Conservation (phyloP, 2,329 filamentous ascomycete species). For the Venturia effusa region DNA sequence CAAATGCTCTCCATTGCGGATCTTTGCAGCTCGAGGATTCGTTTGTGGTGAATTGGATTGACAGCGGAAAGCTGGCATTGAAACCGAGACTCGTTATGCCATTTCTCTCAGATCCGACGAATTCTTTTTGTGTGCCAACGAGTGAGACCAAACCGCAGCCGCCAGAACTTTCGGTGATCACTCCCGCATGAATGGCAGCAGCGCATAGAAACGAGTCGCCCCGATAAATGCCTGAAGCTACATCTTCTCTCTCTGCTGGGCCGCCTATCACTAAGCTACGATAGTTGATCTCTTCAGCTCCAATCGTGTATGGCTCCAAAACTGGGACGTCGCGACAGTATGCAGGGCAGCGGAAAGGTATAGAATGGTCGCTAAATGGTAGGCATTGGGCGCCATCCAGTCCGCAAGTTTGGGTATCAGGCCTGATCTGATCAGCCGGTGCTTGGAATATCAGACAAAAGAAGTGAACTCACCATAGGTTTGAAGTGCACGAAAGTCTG, state of each 20-base stretch:
- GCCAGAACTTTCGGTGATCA: constrained; percentile 20
- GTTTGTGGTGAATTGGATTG: constrained; percentile 21
- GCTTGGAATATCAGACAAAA: background rate
- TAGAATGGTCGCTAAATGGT: constrained; percentile 40
- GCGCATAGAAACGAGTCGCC: constrained; percentile 28
- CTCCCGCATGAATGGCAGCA: constrained; percentile 25
- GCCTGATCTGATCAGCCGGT: background rate
- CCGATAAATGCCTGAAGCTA: constrained; percentile 19
- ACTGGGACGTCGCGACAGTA: constrained; percentile 38
- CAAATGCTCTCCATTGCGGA: constrained; percentile 24
- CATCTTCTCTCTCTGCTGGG: constrained; percentile 17
- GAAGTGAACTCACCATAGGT: background rate
- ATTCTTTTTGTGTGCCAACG: constrained; percentile 19
- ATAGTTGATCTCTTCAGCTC: constrained; percentile 53
- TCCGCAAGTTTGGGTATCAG: constrained; percentile 1
- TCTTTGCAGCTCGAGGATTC: constrained; percentile 20
- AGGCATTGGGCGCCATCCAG: constrained; percentile 43
- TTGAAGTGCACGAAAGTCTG: background rate
- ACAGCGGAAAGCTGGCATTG: constrained; percentile 24
- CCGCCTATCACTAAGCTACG: constrained; percentile 58
- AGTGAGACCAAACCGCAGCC: constrained; percentile 24
- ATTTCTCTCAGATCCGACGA: constrained; percentile 17
- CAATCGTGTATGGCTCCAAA: constrained; percentile 40
- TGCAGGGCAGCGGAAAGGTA: constrained; percentile 47
- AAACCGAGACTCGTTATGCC: constrained; percentile 24